Evolutionary conservation across 2,329 filamentous ascomycete genomes (phyloP), one percentile per base, ranked within the genome.

Genomic region (Venturia oleaginea): DNA sequence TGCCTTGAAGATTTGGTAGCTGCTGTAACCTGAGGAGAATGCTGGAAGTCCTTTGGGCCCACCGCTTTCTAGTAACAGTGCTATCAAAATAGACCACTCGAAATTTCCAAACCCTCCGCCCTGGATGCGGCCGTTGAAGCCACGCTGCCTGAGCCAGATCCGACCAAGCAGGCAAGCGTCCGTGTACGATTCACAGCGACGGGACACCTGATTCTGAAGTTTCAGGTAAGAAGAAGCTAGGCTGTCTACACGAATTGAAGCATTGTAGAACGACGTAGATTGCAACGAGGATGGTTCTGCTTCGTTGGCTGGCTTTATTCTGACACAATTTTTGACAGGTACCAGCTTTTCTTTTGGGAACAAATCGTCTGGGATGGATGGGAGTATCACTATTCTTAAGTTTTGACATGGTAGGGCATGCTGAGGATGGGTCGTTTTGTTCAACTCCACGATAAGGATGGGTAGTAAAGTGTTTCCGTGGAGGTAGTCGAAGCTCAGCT

Each of bases 1-100:
- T 2, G 91, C 92, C 76, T 97, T 97, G 82, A 99, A 97, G 55
- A 97, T 82, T 75, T 97, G 93, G 30, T 93, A 94, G 75, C 89
- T 89, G 77, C 89, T 96, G 70, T 96, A 89, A 8, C 90, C 90
- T 5, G 85, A 81, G 6, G 92, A 91, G 19, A 97, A 81, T 6
- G 90, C 78, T 1, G 88, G 83, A 67, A 86, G 84, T 1, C 89
- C 89, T 66, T 87, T 87, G 7, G 85, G 83, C 7, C 87, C 88
- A 32, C 90, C 90, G n/a, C 84, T 85, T 73, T 91, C 86, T 51
- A 97, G 80, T 2, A 97, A 79, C 17, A 96, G 79, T 38, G 92
- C 90, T 72, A 92, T 84, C 60, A 94, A 78, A n/a, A 85, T 78
- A 0, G 89, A 83, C 91, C 91, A 97, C 73, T 99, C 94, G 68